Percentiles rank a stretch among this genome's conserved stretches.
Evolutionary conservation across 805 yeast genomes (phyloP).

Genomic region (Cyberlindnera galapagoensis): DNA sequence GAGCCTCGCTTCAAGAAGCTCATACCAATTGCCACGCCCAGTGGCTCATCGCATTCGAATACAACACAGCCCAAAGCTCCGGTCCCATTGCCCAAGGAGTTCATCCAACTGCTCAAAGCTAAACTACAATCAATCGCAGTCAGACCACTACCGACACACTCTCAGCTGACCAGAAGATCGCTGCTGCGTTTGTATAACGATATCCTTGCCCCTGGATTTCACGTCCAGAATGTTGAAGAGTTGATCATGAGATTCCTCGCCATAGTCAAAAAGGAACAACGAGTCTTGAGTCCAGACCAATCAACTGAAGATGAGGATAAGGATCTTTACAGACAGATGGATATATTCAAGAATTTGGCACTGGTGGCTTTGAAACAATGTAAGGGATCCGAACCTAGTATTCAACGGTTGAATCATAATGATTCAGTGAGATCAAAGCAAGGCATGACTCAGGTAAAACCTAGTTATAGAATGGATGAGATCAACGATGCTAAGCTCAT

Average conservation of each 20-base stretch:
- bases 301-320: constrained; percentile 14
- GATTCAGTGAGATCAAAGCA: no score
- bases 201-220: constrained; percentile 32
- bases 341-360: constrained; percentile 13
- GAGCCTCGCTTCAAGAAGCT: constrained; percentile 51
- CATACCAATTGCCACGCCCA: constrained; percentile 5
- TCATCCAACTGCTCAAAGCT: constrained; percentile 32
- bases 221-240: constrained; percentile 33
- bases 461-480: constrained; percentile 49
- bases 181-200: constrained; percentile 60
- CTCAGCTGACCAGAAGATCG: constrained; percentile 46
- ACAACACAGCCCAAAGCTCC: constrained; percentile 8
- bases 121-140: constrained; percentile 41
- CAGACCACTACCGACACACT: constrained; percentile 29
- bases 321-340: constrained; percentile 17
- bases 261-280: constrained; percentile 46
- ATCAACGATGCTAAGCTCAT: constrained; percentile 47
- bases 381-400: no score
- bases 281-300: constrained; percentile 25
- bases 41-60: constrained; percentile 3
- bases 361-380: constrained; percentile 12
- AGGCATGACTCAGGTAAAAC: constrained; percentile 26
- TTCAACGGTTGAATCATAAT: no score
- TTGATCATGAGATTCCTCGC: constrained; percentile 47
- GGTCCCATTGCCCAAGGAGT: constrained; percentile 28